Base-by-base conservation (phyloP, 495 filamentous ascomycete species). In the Peziza echinospora region DNA sequence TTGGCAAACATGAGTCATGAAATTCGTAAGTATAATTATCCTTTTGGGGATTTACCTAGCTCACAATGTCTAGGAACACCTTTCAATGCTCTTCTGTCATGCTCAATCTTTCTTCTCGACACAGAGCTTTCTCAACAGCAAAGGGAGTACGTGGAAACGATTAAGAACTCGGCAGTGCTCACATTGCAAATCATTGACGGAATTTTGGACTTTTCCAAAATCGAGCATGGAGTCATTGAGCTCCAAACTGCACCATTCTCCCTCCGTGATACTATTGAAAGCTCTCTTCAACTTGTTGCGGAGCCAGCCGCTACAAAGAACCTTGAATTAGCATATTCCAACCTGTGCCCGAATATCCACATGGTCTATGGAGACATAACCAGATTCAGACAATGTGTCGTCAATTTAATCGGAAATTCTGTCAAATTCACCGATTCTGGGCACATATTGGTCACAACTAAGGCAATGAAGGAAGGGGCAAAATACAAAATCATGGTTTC, bases 381-480 rank as follows among this genome's bases (percentile, higher is more conserved):
- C 62, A 67, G 77, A 45, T 73, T 80, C 49, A 69, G 77, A 7
- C 77, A 81, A 50, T 69, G 79, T 13, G 60, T 80, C 19, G 71
- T 81, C 41, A 81, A 81, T 50, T 63, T 81, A n/a, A 70, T 80
- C 39, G 77, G 77, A 7, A 81, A 81, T 52, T 77, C 77, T 1
- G 75, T 81, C 56, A 81, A 81, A 50, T 81, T 81, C 50, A 81
- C 77, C 2, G 53, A 71, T 3, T 66, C 67, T 19, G 77, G 77
- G 30, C 76, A 81, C 54, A 72, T 81, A 22, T 70, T 59, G 11
- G 56, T 59, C 26, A 59, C 47, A 2, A 57, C 56, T 2, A 44
- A 52, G 40, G 53, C 57, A n/a, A 37, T 48, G 39, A 49, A 41
- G 37, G 25, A 44, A 11, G 28, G 28, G 19, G n/a, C 13, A 13